Evolutionary conservation across 805 yeast genomes (phyloP), one percentile per base, ranked within the genome.

Genomic region (Kregervanrija fluxuum): DNA sequence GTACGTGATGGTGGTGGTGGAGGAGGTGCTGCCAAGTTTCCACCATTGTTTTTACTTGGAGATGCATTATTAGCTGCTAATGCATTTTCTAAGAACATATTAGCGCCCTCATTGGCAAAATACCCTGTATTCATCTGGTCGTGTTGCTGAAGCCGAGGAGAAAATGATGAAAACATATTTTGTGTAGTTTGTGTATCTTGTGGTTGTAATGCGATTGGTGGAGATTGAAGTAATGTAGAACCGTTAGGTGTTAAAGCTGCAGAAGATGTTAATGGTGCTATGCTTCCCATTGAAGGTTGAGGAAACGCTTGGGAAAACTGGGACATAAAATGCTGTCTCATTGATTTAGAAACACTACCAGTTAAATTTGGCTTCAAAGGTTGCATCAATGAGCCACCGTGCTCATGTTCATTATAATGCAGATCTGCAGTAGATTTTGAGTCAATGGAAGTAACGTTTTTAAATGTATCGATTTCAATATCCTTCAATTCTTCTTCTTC

Each of bases 401-500:
- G 28, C 8, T 22, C 28, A 22, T 22, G 28, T 22, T 22, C 28
- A 22, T 22, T 22, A 22, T 22, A 22, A 22, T 22, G 28, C 12
- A 47, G 40, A n/a, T 43, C 40, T 12, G 47, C 46, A 9, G 46
- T 48, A 8, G 47, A 14, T 12, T 28, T 35, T 31, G 42, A 37
- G 30, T 41, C 51, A 28, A 41, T 39, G 32, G 47, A 47, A 5
- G 50, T 49, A 11, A 50, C 43, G 12, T 35, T 49, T 36, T 50
- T 43, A 33, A 46, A 45, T 15, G 54, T 45, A 36, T 50, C 45
- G 30, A 48, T 38, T 32, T 50, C 42, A 31, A 46, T 37, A 31
- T 47, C 52, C 48, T 76, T 77, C 31, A 84, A 67, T 38, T 80
- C 84, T 52, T 82, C 84, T 50, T 77, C 81, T 48, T 85, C 95